Evolutionary conservation across 2,329 filamentous ascomycete species (phyloP).

Genomic region (Albifimbria verrucaria): DNA sequence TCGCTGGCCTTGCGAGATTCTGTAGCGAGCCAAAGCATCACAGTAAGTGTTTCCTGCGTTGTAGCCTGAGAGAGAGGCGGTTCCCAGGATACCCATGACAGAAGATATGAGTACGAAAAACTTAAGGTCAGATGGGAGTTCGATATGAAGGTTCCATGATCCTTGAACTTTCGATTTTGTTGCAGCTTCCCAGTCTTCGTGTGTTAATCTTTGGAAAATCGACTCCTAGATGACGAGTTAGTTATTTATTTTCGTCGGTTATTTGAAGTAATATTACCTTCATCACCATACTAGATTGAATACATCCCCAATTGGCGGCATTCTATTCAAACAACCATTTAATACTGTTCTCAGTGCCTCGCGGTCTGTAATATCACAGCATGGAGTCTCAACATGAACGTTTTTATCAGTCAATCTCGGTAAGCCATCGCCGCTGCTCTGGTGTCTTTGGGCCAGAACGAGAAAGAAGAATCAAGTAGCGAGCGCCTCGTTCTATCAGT

Average conservation of each 20-base stretch:
- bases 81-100: background rate
- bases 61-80: background rate
- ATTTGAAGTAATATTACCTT: constrained; percentile 8
- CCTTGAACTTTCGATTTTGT: constrained; percentile 28
- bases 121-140: constrained; percentile 21
- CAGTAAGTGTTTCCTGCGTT: background rate
- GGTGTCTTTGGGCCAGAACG: constrained; percentile 14
- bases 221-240: constrained; percentile 22
- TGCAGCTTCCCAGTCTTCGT: constrained; percentile 16
- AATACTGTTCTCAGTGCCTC: background rate
- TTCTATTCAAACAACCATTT: background rate
- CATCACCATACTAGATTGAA: constrained; percentile 19
- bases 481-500: constrained; percentile 16
- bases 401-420: constrained; percentile 8
- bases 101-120: constrained; percentile 26
- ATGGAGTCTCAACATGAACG: background rate
- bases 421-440: constrained; percentile 14
- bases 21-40: background rate
- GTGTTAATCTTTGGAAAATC: constrained; percentile 22
- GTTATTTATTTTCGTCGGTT: no score
- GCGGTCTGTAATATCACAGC: constrained; percentile 4
- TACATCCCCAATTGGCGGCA: constrained; percentile 3
- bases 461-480: constrained; percentile 21
- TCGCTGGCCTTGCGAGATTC: background rate
- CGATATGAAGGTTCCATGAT: constrained; percentile 23